Base-by-base conservation (phyloP, 176 grass and related monocot species). In the Coix lacrymajobi region DNA sequence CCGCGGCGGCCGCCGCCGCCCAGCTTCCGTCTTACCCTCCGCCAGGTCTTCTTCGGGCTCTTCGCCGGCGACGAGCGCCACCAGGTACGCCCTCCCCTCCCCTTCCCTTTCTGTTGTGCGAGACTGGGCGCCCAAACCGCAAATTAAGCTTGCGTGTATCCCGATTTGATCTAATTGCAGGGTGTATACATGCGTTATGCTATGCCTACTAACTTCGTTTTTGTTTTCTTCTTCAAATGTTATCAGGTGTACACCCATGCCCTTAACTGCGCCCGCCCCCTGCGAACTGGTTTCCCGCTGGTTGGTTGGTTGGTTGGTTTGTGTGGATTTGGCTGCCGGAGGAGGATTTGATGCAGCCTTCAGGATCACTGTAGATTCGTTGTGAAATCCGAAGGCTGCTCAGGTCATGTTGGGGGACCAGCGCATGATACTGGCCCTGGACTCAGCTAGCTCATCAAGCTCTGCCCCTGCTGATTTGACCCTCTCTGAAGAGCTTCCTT, bases 361-460 rank as follows among this genome's bases (percentile, higher is more conserved):
- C 4, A 54, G 44, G 43, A 44, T 81, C 41, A 5, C 36, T 80
- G 58, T 34, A 33, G 76, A 79, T 12, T 46, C 3, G 25, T 8
- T 41, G 77, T 58, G 29, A 3, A 81, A n/a, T 76, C 69, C 43
- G 62, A 46, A 69, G 61, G 48, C 19, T 62, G 57, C 7, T 62
- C 68, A 54, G 77, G 71, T 69, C 70, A 87, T 87, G 85, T 87
- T 76, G 36, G 62, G 70, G 36, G 62, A 81, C 1, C 70, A 75
- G 62, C 29, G 15, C 14, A 22, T 75, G 37, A 17, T 81, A 44
- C 57, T 81, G 28, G 66, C 46, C 15, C 19, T 87, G 16, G 79
- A 76, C 10, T 81, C 71, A 41, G 60, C 62, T 37, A 81, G 46
- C 48, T 37, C 84, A 66, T 86, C 84, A 79, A 86, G 44, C 58